A percentile compares a stretch with the other conserved stretches of the same genome.
Conservation (phyloP, 768 basidiomycete species). For the Lentinula edodes region DNA sequence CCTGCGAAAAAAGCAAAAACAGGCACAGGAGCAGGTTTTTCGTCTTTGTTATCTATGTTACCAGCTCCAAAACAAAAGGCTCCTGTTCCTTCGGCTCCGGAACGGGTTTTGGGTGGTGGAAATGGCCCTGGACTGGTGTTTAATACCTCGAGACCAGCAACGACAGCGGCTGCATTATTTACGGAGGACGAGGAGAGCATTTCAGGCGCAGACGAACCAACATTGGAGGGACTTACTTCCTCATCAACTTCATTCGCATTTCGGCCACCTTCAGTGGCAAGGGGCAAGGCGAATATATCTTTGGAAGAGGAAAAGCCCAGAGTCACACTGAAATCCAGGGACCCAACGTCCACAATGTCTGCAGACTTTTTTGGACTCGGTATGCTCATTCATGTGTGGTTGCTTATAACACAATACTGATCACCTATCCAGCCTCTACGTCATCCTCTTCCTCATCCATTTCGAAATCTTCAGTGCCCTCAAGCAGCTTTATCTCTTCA, state of each 20-base stretch:
- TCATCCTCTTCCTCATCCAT: slow-evolving; percentile 17
- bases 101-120: slow-evolving; percentile 63
- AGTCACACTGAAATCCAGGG: slow-evolving; percentile 8
- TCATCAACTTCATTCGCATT: slow-evolving; percentile 39
- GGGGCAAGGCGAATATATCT: slow-evolving; percentile 55
- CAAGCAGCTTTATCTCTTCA: background rate
- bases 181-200: background rate
- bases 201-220: background rate
- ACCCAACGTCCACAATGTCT: slow-evolving; percentile 24
- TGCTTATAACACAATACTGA: background rate
- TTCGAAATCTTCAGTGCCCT: slow-evolving; percentile 11
- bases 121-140: slow-evolving; percentile 59
- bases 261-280: slow-evolving; percentile 52
- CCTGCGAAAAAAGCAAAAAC: slow-evolving; percentile 55
- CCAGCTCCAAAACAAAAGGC: slow-evolving; percentile 63
- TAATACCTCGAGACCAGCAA: slow-evolving; percentile 22
- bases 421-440: slow-evolving; percentile 16
- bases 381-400: slow-evolving; percentile 18
- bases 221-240: slow-evolving; percentile 18
- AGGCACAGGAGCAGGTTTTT: slow-evolving; percentile 52
- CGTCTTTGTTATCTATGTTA: slow-evolving; percentile 66
- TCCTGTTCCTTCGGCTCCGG: slow-evolving; percentile 34
- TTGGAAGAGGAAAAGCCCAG: slow-evolving; percentile 33
- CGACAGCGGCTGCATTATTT: background rate
- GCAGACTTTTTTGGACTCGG: slow-evolving; percentile 70